Conservation (phyloP, 2,329 filamentous ascomycete genomes). For the Periconia sp. region DNA sequence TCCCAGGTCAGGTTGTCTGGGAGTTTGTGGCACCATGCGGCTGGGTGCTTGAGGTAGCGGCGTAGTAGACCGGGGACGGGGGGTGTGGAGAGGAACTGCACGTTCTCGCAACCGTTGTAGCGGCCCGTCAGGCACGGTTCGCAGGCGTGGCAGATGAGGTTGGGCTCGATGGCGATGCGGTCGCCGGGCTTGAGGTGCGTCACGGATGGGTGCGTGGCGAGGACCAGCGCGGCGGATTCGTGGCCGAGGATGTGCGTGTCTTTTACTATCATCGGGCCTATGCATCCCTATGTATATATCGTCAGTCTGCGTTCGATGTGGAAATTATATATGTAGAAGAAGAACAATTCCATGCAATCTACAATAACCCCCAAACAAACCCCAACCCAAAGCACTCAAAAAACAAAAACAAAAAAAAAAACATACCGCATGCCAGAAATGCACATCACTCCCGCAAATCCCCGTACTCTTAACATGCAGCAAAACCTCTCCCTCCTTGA, state of each 20-base stretch:
- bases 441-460: constrained; percentile 93
- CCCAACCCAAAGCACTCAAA: not conserved
- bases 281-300: constrained; percentile 59
- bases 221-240: constrained; percentile 81
- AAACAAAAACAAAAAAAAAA: not conserved
- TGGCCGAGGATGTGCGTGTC: constrained; percentile 91
- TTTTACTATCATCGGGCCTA: constrained; percentile 91
- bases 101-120: constrained; percentile 90
- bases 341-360: no score
- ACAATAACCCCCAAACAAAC: not conserved
- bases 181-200: constrained; percentile 79
- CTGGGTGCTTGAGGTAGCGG: constrained; percentile 92
- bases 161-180: constrained; percentile 90
- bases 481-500: constrained; percentile 83
- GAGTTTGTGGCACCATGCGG: constrained; percentile 95
- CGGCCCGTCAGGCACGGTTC: constrained; percentile 88
- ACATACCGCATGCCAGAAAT: constrained; percentile 86
- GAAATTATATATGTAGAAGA: no score
- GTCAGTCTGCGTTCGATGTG: no score
- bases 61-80: constrained; percentile 84
- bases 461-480: constrained; percentile 90
- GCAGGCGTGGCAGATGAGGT: constrained; percentile 88
- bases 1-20: constrained; percentile 83
- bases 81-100: constrained; percentile 87
- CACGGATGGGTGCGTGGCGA: constrained; percentile 81